Conservation (phyloP, 2,329 filamentous ascomycete genomes). For the Geosmithia putterillii region DNA sequence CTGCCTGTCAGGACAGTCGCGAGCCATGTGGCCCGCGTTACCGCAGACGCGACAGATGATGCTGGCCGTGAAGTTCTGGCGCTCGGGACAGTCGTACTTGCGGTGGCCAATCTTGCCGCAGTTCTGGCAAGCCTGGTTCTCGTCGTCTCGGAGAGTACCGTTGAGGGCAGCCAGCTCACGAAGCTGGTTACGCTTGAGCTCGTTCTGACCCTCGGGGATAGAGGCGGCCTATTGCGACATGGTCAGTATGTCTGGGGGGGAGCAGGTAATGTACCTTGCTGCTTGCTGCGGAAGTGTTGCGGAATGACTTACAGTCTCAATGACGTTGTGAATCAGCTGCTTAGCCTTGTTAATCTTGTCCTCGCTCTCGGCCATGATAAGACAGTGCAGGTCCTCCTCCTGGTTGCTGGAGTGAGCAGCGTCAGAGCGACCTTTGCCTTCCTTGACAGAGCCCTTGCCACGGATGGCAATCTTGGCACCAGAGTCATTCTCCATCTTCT, state of each 20-base stretch:
- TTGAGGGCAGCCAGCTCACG: constrained; percentile 96
- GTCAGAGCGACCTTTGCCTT: constrained; percentile 98
- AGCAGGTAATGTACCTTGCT: background rate
- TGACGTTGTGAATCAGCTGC: constrained; percentile 95
- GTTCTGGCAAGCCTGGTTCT: constrained; percentile 99
- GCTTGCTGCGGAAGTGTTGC: background rate
- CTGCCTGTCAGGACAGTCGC: constrained; percentile 92
- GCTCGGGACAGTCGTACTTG: constrained; percentile 97
- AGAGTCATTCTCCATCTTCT: constrained; percentile 98
- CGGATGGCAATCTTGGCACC: constrained; percentile 98
- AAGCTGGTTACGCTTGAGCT: constrained; percentile 96
- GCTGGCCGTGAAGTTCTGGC: constrained; percentile 96
- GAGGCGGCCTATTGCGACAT: constrained; percentile 66
- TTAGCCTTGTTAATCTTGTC: constrained; percentile 99
- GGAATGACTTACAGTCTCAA: constrained; percentile 70
- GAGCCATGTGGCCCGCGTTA: constrained; percentile 95
- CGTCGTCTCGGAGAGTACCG: constrained; percentile 96
- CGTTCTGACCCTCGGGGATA: constrained; percentile 96
- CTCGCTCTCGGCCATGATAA: constrained; percentile 99
- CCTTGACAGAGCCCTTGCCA: constrained; percentile 98
- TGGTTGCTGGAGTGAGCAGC: constrained; percentile 99
- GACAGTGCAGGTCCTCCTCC: constrained; percentile 96
- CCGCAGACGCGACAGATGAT: constrained; percentile 98
- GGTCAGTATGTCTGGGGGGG: too few species aligned
- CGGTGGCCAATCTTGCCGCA: constrained; percentile 97